Evolutionary conservation across 306 rosid genomes (phyloP).

Genomic region (Coriaria nepalensis): DNA sequence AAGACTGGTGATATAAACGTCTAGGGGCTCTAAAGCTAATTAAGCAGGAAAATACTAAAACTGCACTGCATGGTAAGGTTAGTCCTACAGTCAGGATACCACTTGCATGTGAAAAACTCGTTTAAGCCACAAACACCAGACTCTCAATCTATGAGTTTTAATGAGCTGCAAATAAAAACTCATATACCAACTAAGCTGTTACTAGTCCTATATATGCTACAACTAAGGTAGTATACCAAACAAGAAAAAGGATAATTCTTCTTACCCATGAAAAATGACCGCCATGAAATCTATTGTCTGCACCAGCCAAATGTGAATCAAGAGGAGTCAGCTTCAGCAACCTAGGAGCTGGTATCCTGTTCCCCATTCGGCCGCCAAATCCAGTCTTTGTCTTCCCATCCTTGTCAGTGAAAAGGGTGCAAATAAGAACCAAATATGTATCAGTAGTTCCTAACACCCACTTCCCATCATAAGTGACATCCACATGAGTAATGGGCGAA

Average conservation of each 20-base stretch:
- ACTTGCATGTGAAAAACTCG: too few relatives aligned
- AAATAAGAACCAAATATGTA: constrained; percentile 66
- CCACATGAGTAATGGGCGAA: constrained; percentile 63
- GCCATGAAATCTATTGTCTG: constrained; percentile 63
- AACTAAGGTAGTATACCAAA: constrained; percentile 5
- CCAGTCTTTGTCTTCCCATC: constrained; percentile 89
- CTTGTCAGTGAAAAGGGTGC: constrained; percentile 74
- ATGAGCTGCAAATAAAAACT: too few relatives aligned
- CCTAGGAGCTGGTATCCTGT: constrained; percentile 76
- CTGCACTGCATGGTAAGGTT: too few relatives aligned
- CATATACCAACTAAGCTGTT: background rate
- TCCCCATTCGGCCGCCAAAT: constrained; percentile 77
- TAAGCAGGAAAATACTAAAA: too few relatives aligned
- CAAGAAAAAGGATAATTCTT: constrained; percentile 7
- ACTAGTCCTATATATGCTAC: background rate
- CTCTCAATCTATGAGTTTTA: too few relatives aligned
- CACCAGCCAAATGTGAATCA: constrained; percentile 85
- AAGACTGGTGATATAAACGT: too few relatives aligned
- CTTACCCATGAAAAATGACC: constrained; percentile 97
- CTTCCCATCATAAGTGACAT: constrained; percentile 87
- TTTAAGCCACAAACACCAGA: too few relatives aligned
- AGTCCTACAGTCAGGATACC: too few relatives aligned
- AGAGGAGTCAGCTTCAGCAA: constrained; percentile 76
- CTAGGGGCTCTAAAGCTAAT: too few relatives aligned
- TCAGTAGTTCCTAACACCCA: constrained; percentile 82